phyloP scores from a whole-genome alignment of 345 rosid genomes.

The Anastatica hierochuntica region DNA sequence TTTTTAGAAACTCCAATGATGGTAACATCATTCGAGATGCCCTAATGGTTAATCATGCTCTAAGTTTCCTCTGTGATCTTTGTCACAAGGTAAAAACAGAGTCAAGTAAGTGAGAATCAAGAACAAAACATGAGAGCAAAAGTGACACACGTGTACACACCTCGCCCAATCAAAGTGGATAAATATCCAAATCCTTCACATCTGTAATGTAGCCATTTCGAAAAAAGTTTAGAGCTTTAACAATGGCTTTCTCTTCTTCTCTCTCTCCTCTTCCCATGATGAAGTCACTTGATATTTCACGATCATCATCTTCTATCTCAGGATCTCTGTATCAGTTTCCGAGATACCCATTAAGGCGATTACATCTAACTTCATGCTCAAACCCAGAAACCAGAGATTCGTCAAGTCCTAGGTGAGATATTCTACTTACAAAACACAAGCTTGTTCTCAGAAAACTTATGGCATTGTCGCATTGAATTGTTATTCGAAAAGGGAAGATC shows the following conservation, averaged over 20 bases:
- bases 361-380: conserved; percentile 9
- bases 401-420: conserved; percentile 15
- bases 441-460: neutral
- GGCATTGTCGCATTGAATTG: no score
- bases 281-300: conserved; percentile 12
- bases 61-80: neutral
- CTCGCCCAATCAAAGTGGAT: conserved; percentile 23
- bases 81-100: conserved; percentile 3
- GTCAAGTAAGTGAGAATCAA: neutral
- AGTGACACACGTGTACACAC: conserved; percentile 14
- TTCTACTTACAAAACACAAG: neutral
- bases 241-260: conserved; percentile 26
- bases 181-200: conserved; percentile 7
- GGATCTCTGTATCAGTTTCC: conserved; percentile 1
- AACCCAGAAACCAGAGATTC: conserved; percentile 11
- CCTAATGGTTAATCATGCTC: no score
- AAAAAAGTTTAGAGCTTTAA: neutral
- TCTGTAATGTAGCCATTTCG: neutral
- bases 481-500: conserved; percentile 51
- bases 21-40: no score
- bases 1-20: no score
- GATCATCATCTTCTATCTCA: conserved; percentile 15
- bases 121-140: conserved; percentile 2
- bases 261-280: conserved; percentile 20
- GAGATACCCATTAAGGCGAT: conserved; percentile 14